Evolutionary conservation across 1,139 yeast genomes (phyloP), one percentile per base, ranked within the genome.

Genomic region (Yamadazyma spencermartinsiae): DNA sequence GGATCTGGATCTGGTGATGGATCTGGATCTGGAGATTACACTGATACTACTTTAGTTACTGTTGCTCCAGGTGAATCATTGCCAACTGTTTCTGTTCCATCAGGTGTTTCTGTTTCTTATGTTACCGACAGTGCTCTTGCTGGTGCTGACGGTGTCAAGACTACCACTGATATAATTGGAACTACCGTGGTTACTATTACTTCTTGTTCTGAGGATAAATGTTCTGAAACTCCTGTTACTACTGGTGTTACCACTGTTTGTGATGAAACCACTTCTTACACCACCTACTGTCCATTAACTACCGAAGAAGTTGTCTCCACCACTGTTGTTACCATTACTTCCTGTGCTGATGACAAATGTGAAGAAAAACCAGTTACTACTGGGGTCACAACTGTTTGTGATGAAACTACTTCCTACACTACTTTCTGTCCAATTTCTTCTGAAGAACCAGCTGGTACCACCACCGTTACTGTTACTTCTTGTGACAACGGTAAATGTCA

Each of bases 321-420:
- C 28, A 54, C 62, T 42, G 58, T 65, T 41, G 36, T 49, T 21
- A 55, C 82, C 54, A 63, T 75, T 60, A 74, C 80, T 45, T 68
- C 74, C 38, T 76, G 82, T 63, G 49, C 55, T 24, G 59, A 63
- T 47, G 37, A 64, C 58, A 54, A 54, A 44, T 69, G 74, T 54
- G 38, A 36, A 16, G 49, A 51, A 28, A 47, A 49, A 25, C 57
- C 63, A 12, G 58, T 51, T 33, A 65, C 74, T 36, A 68, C 75
- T 30, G 72, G 72, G 46, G 48, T 66, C 32, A 61, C 72, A 34
- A 55, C 60, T 32, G 52, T 53, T 34, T 43, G 43, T 38, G 64
- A 59, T 39, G 54, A 49, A 31, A 55, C 47, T 20, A 62, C 71
- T 39, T 48, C 47, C 35, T 61, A 56, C 61, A 58, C 68, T 43